These are phyloP conservation scores for Didymosphaeria variabile DNA, from an alignment of 2,329 filamentous ascomycete species.

Conservation along the genomic window DNA sequence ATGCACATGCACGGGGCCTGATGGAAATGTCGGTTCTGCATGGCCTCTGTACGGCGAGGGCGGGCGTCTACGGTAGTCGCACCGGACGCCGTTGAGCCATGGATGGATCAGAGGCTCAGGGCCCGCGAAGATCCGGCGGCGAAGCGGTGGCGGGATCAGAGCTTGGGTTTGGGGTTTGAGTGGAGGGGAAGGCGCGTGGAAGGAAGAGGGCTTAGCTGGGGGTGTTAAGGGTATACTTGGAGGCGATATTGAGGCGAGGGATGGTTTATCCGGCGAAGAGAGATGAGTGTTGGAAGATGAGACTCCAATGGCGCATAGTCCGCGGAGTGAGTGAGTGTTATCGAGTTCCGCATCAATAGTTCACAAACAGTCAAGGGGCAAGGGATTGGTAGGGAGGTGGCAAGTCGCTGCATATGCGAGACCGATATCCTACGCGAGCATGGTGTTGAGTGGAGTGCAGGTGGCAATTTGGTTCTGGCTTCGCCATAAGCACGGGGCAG, in stretches of 20 bases:
- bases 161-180: not conserved
- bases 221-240: not conserved
- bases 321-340: not conserved
- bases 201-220: not conserved
- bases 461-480: not conserved
- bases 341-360: not conserved
- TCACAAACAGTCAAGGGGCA: not conserved
- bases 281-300: constrained; percentile 7
- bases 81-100: not conserved
- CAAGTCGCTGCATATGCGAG: not conserved
- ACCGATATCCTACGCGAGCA: not conserved
- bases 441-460: not conserved
- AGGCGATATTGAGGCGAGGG: not conserved
- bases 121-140: constrained; percentile 1
- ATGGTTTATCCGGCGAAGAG: constrained; percentile 9
- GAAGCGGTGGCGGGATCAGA: not conserved
- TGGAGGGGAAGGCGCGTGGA: not conserved
- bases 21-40: constrained; percentile 9
- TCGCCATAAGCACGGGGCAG: not conserved
- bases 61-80: not conserved
- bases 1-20: not conserved
- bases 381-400: not conserved
- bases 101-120: not conserved
- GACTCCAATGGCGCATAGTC: not conserved
- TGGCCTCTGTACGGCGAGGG: not conserved